Base-by-base conservation (phyloP, 345 rosid species). In the Lepidium sativum region DNA sequence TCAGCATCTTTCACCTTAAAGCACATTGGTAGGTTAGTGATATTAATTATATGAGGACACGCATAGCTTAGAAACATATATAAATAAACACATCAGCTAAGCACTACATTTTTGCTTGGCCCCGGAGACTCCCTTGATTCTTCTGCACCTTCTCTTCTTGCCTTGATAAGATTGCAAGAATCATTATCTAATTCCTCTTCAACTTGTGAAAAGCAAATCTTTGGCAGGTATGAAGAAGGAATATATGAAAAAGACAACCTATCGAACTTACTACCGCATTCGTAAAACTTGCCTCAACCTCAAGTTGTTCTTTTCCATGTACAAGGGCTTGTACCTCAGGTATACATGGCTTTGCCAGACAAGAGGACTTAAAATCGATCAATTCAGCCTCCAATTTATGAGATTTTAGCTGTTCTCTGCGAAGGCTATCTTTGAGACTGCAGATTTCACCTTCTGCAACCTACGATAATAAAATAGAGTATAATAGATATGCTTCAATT, bases 401-500 rank as follows among this genome's bases (percentile, higher is more conserved):
- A 63, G 60, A 71, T 74, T 77, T 86, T 2, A 48, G 52, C 75
- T 81, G 78, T 81, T 87, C 90, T 63, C 66, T 73, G 35, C 52
- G 63, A 59, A 85, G 81, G 59, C 75, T 67, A 43, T 80, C 85
- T 51, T 57, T 79, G 47, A 89, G 86, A 66, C 43, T 78, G 43
- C 63, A 66, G 25, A 82, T 78, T 70, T 86, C 90, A 42, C 38
- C 64, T 73, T 86, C 96, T 54, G 92, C 90, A 29, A 79, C 79
- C 97, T 92, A 78, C n/a, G 32, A 41, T 57, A 25, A 57, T 33
- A 12, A 39, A 58, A 31, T 39, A 31, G 2, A 32, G 39, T 18
- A 17, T 2, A 34, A 23, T 13, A 43, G 68, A 9, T 6, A 65
- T 29, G 8, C 39, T 55, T 54, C 44, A 8, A 45, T 37, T 5